Evolutionary conservation across 2,329 filamentous ascomycete species (phyloP), one percentile per base, ranked within the genome.

Genomic region (Aureobasidium sp.): DNA sequence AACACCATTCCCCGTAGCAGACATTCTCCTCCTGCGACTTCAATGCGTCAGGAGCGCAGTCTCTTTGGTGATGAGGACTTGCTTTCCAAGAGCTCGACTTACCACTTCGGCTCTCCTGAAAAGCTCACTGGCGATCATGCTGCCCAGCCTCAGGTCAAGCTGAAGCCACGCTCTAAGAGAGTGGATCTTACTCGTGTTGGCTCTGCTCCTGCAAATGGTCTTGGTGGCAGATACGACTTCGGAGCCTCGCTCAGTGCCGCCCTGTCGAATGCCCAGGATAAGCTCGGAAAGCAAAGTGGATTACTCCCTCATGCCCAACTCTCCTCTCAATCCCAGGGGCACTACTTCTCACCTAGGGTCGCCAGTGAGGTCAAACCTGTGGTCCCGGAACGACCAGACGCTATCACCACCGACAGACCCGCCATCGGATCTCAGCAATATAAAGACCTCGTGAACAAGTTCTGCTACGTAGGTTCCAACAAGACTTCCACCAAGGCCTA

Each of bases 401-500:
- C 71, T 73, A 80, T 79, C 68, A 78, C 82, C 15, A 79, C 81
- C 42, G 82, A 84, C 70, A 85, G 87, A 71, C 86, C 87, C 48
- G 81, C 84, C 70, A 87, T 96, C 67, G 85, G 92, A 64, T 95
- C 91, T 66, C 87, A 90, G 64, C 92, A 93, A 64, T 97, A 99
- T 75, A 90, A 95, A 77, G 94, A 99, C 78, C 84, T 99, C 67
- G 89, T 99, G 76, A 92, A 96, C 81, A 97, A 96, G 81, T 99
- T 96, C 82, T 99, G 94, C 83, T 99, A 97, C 85, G 93, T 97
- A 93, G 86, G 93, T 96, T 83, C 83, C 66, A 68, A 68, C 65
- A 70, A 66, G 64, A 67, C 62, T 34, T 70, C 69, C 70, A 72
- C 67, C 66, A 66, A 71, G 69, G 68, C 68, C 68, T 70, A 68